Base-by-base conservation (phyloP, 2,329 filamentous ascomycete species). In the Colletotrichum orchidophilum region DNA sequence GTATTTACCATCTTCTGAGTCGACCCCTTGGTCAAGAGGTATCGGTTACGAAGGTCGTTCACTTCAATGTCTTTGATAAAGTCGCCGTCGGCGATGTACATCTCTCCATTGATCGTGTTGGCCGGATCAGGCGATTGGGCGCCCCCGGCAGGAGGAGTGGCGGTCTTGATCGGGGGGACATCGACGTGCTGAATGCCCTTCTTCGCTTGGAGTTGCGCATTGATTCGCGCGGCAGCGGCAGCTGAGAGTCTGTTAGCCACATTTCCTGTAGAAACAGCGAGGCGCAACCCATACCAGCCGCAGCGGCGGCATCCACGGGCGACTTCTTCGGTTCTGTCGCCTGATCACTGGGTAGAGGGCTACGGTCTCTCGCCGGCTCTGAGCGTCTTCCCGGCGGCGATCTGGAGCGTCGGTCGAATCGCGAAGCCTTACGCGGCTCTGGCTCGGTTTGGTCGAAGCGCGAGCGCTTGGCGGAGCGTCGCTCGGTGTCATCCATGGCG, bases 1-100 rank as follows among this genome's bases (percentile, higher is more conserved):
- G 66, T 92, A 95, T 93, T 97, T 98, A 99, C 96, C 96, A 96
- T 97, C 90, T 97, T 97, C 88, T 98, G 96, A 75, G 95, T 97
- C 78, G 94, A 93, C 79, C 95, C 95, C 87, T 98, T 98, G 75
- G 96, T 99, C 85, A 99, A 88, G 81, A 95, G 93, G 83, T 99
- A 99, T 77, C 96, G 94, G 81, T 98, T 99, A 75, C 96, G 93
- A 79, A 98, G 85, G 83, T 98, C 96, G 83, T 99, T 99, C 86
- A 99, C 94, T 86, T 98, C 96, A 79, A 99, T 97, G 80, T 99
- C 96, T 83, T 97, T 96, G 84, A 99, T 98, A 81, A 94, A 98
- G 83, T 99, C 96, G 77, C 96, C 96, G 80, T 98, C 96, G 73
- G 95, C 93, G 77, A 97, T 93, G 80, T 98, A 98, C 81, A 97